phyloP scores from a whole-genome alignment of 2,329 filamentous ascomycete genomes.

The Fusarium haematococcum region DNA sequence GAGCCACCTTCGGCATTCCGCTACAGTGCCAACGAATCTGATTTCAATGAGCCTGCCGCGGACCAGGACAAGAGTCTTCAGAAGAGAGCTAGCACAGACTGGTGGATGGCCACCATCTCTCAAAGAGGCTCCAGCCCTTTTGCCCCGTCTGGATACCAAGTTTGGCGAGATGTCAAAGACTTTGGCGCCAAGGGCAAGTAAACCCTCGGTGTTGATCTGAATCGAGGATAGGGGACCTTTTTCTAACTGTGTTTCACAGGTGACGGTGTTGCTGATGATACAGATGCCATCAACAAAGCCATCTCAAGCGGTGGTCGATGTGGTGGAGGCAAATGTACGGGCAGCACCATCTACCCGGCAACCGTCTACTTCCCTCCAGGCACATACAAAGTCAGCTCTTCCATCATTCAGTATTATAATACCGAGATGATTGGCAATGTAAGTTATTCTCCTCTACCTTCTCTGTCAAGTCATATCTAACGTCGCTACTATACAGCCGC shows the following conservation, averaged over 20 bases:
- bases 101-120: constrained; percentile 8
- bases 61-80: not conserved
- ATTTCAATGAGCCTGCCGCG: not conserved
- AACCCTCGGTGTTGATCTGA: not conserved
- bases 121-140: constrained; percentile 6
- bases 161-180: constrained; percentile 54
- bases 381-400: constrained; percentile 67
- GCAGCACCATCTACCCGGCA: constrained; percentile 48
- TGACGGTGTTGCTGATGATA: constrained; percentile 60
- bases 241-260: constrained; percentile 4
- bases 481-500: not conserved
- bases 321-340: constrained; percentile 32
- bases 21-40: not conserved
- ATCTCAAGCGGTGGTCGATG: constrained; percentile 54
- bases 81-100: not conserved
- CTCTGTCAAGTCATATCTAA: not conserved
- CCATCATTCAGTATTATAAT: constrained; percentile 72
- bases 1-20: not conserved
- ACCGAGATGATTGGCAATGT: constrained; percentile 65
- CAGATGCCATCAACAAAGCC: constrained; percentile 63
- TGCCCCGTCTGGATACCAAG: constrained; percentile 3
- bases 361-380: constrained; percentile 53
- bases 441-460: not conserved
- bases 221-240: not conserved
- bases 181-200: constrained; percentile 47